Base-by-base conservation (phyloP, 805 yeast species). In the Suhomyces prunicola region DNA sequence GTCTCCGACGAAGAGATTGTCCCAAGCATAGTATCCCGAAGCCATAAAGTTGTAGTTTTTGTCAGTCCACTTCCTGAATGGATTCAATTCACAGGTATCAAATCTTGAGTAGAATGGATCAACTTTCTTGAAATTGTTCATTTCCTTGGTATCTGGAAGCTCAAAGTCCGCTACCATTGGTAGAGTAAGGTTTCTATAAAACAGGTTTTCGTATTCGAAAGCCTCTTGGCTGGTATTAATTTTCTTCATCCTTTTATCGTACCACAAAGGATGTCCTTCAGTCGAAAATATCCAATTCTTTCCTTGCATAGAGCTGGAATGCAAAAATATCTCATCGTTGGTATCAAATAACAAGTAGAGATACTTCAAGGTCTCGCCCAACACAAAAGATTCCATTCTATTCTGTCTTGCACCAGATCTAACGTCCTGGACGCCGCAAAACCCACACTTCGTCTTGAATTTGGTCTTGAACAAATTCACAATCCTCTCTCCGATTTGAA, bases 221-320 rank as follows among this genome's bases (percentile, higher is more conserved):
- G 6, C 17, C 36, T 33, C 17, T 3, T 33, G 7, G 36, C 36
- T n/a, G 8, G 15, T n/a, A 48, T 49, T 52, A 12, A 22, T 29
- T 12, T 59, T 49, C 23, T 46, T 27, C 23, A 39, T 10, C 31
- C 53, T 42, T 44, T 62, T 53, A 46, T 81, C 81, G 50, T 80
- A 74, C 96, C 97, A 90, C 56, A 91, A 66, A 3, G 96, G 96
- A 67, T 92, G 98, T 0, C 92, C 97, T 62, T 92, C 98, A 0
- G 98, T 92, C 10, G 93, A 82, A 67, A 91, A 87, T 0, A 80
- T 58, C 71, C 83, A 77, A 52, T 82, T 80, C 55, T 83, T 76
- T n/a, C 54, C 51, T 7, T 50, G 55, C 78, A 75, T 72, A 13
- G 53, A 44, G 12, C 56, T 31, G 5, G 57, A 42, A 57, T 75